phyloP scores from a whole-genome alignment of 768 basidiomycete species.

The Lactifluus pinguis region DNA sequence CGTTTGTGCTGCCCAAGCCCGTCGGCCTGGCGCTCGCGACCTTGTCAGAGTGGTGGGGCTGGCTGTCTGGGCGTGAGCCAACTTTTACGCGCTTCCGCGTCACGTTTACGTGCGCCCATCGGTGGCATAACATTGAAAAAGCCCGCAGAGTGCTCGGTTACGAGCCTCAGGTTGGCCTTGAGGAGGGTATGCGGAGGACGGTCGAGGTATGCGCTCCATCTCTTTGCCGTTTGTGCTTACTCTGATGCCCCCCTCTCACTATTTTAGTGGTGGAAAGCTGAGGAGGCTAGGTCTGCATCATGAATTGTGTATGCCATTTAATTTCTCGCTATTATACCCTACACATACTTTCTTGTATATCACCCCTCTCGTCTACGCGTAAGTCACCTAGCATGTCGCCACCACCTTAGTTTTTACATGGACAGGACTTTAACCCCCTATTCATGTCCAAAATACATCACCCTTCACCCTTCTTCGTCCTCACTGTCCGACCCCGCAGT shows the following conservation, averaged over 20 bases:
- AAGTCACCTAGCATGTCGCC: neutral
- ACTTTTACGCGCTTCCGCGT: conserved; percentile 84
- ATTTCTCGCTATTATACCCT: neutral
- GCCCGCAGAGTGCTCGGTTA: conserved; percentile 87
- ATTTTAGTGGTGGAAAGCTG: conserved; percentile 19
- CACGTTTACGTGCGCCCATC: conserved; percentile 62
- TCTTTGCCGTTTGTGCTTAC: neutral
- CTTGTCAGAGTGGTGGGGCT: conserved; percentile 63
- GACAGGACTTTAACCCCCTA: neutral
- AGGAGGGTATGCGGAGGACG: conserved; percentile 77
- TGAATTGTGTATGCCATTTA: conserved; percentile 1
- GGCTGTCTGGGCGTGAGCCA: conserved; percentile 68
- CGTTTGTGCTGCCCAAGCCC: conserved; percentile 43
- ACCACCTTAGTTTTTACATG: neutral
- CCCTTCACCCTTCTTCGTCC: neutral
- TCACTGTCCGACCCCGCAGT: conserved; percentile 14
- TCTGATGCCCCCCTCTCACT: neutral
- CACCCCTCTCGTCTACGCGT: neutral
- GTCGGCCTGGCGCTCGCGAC: conserved; percentile 67
- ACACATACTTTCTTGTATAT: neutral
- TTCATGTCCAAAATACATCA: neutral
- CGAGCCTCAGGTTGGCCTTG: conserved; percentile 80
- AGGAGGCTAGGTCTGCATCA: conserved; percentile 15
- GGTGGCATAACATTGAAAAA: conserved; percentile 94
- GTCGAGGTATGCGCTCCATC: conserved; percentile 51